These are phyloP conservation scores for Aspergillus latus DNA, from an alignment of 2,329 filamentous ascomycete species.

Conservation along the genomic window DNA sequence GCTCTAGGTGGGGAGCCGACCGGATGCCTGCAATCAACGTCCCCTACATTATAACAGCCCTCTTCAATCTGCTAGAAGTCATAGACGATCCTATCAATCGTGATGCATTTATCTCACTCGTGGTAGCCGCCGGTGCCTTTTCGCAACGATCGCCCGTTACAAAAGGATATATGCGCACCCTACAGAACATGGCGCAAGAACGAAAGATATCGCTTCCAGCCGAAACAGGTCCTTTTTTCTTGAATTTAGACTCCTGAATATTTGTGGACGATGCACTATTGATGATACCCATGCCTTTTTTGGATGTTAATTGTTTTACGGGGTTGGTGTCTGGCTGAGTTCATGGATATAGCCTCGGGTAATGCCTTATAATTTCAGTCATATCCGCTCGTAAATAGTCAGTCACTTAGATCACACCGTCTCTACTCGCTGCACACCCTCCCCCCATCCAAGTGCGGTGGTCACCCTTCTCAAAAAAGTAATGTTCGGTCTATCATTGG, in stretches of 20 bases:
- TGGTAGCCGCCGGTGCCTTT: slow-evolving; percentile 24
- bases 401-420: neutral
- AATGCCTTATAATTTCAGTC: neutral
- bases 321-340: slow-evolving; percentile 1
- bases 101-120: slow-evolving; percentile 28
- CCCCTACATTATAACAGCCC: slow-evolving; percentile 31
- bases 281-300: slow-evolving; percentile 7
- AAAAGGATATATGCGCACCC: slow-evolving; percentile 5
- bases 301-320: neutral
- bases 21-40: slow-evolving; percentile 33
- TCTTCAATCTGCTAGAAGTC: slow-evolving; percentile 29
- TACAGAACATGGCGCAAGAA: slow-evolving; percentile 25
- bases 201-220: slow-evolving; percentile 21
- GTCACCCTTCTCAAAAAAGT: neutral
- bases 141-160: slow-evolving; percentile 25
- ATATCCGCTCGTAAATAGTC: neutral
- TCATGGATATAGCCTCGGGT: neutral
- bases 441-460: neutral
- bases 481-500: neutral
- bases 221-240: slow-evolving; percentile 26
- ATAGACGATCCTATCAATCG: slow-evolving; percentile 24
- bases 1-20: slow-evolving; percentile 32
- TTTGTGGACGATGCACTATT: neutral
- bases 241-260: slow-evolving; percentile 12
- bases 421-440: slow-evolving; percentile 2